Conservation (phyloP, 805 yeast genomes). For the Saccharomyces mikatae region DNA sequence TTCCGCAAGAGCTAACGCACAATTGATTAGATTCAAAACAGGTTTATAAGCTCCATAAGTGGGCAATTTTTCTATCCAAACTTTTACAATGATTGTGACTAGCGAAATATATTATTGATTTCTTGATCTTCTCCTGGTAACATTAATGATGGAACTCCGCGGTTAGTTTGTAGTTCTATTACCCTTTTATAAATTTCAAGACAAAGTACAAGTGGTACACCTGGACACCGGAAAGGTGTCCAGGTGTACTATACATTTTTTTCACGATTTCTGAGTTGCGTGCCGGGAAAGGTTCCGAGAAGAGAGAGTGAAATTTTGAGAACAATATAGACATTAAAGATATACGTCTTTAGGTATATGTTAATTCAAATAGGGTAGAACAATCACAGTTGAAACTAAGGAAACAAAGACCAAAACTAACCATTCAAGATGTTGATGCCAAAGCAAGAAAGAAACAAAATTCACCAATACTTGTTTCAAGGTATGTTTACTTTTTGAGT, state of each 20-base stretch:
- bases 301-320: neutral
- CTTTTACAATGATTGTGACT: neutral
- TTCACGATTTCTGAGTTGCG: neutral
- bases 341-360: neutral
- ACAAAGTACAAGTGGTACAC: neutral
- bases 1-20: neutral
- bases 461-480: slow-evolving; percentile 98
- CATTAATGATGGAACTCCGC: neutral
- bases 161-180: neutral
- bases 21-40: no score
- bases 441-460: slow-evolving; percentile 98
- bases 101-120: neutral
- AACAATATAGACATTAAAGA: neutral
- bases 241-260: neutral
- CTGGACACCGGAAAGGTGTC: neutral
- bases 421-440: slow-evolving; percentile 87
- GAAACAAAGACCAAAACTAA: slow-evolving; percentile 8
- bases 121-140: neutral
- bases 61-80: neutral
- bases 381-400: neutral
- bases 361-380: neutral
- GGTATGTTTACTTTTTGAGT: slow-evolving; percentile 49
- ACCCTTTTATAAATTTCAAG: neutral
- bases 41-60: neutral
- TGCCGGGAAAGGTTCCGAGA: neutral